phyloP scores from a whole-genome alignment of 2,329 filamentous ascomycete genomes.

The Juglanconis oblonga region DNA sequence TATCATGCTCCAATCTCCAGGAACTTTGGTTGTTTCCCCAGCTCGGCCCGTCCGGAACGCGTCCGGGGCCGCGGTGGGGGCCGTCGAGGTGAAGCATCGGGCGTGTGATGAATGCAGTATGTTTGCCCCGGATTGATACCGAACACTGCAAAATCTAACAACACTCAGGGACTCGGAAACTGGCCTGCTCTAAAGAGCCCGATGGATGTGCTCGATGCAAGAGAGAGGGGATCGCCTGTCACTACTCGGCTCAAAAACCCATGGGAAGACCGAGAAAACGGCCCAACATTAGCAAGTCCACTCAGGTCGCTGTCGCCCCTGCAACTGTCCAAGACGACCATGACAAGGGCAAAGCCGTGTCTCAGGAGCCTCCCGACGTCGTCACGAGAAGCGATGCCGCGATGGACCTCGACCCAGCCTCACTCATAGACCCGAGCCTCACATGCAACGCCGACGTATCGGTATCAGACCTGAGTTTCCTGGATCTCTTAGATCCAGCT shows the following conservation, averaged over 20 bases:
- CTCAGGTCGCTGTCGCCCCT: neutral
- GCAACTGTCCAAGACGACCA: neutral
- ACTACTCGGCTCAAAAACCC: constrained; percentile 63
- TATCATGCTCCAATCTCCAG: neutral
- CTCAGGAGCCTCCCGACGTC: neutral
- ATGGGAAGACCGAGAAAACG: constrained; percentile 66
- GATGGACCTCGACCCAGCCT: constrained; percentile 33
- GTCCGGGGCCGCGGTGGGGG: neutral
- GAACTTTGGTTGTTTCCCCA: neutral
- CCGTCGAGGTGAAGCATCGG: constrained; percentile 43
- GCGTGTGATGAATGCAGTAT: constrained; percentile 68
- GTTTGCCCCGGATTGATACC: constrained; percentile 27
- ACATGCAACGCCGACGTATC: constrained; percentile 21
- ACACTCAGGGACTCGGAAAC: constrained; percentile 55
- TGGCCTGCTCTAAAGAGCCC: constrained; percentile 62
- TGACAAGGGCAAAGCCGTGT: neutral
- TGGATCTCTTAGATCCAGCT: constrained; percentile 34
- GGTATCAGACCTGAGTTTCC: constrained; percentile 30
- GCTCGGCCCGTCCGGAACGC: neutral
- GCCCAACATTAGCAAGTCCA: constrained; percentile 32
- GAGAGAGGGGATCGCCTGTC: constrained; percentile 54
- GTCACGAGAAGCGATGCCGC: neutral
- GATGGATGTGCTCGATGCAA: constrained; percentile 58
- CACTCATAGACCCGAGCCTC: constrained; percentile 24
- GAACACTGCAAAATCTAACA: constrained; percentile 24